These are phyloP conservation scores for Debaryomyces udenii DNA, from an alignment of 1,139 yeast species.

Conservation along the genomic window DNA sequence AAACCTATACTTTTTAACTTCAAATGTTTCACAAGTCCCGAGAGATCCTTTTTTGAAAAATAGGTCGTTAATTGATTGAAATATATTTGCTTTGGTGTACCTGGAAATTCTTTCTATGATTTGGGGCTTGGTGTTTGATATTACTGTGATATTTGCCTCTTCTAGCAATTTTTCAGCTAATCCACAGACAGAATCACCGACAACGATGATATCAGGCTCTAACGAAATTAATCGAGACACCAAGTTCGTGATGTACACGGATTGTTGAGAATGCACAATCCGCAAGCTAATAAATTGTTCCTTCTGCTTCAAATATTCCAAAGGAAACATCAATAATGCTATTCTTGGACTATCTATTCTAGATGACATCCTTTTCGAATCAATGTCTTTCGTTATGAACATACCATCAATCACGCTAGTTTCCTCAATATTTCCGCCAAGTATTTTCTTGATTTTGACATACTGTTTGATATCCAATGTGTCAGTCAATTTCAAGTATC, in stretches of 20 bases:
- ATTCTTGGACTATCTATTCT: constrained; percentile 68
- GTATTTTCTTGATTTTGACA: constrained; percentile 79
- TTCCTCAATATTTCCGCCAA: constrained; percentile 70
- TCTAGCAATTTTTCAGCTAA: constrained; percentile 73
- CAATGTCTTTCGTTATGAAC: constrained; percentile 81
- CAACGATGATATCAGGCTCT: constrained; percentile 77
- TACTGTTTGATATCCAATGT: constrained; percentile 85
- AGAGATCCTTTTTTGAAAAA: constrained; percentile 56
- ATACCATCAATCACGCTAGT: constrained; percentile 74
- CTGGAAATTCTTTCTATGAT: constrained; percentile 81
- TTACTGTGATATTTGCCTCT: constrained; percentile 76
- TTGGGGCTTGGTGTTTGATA: constrained; percentile 78
- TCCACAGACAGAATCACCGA: constrained; percentile 84
- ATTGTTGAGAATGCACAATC: constrained; percentile 85
- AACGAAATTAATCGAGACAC: constrained; percentile 78
- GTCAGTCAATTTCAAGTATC: constrained; percentile 53
- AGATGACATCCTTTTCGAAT: constrained; percentile 79
- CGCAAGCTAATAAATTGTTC: constrained; percentile 81
- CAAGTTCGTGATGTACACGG: constrained; percentile 78
- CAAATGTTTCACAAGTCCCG: constrained; percentile 75
- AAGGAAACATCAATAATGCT: constrained; percentile 82
- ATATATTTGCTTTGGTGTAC: constrained; percentile 80
- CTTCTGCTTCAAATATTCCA: constrained; percentile 75
- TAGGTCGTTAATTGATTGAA: constrained; percentile 50
- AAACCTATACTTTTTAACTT: constrained; percentile 65